A percentile compares a stretch with the other conserved stretches of the same genome.
Evolutionary conservation across 805 yeast genomes (phyloP).

Genomic region (Barnettozyma sp.): DNA sequence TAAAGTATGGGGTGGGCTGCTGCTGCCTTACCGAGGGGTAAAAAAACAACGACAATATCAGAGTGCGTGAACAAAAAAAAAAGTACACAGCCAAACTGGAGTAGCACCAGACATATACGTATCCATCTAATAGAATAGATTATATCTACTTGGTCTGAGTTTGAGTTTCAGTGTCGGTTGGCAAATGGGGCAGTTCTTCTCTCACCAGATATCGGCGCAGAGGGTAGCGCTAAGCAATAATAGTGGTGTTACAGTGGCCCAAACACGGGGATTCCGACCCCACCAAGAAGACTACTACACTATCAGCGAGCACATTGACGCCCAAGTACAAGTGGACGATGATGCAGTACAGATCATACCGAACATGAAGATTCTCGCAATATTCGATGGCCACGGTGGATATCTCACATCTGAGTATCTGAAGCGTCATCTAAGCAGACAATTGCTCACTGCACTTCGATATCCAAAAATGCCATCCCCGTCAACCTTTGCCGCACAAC

Average conservation of each 20-base stretch:
- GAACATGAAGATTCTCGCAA: constrained; percentile 47
- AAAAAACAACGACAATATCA: too few relatives aligned
- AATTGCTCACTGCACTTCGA: constrained; percentile 4
- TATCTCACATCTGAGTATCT: constrained; percentile 50
- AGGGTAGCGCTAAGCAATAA: constrained; percentile 30
- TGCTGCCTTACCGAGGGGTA: too few relatives aligned
- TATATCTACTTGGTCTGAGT: too few relatives aligned
- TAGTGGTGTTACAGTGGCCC: constrained; percentile 57
- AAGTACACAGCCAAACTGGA: too few relatives aligned
- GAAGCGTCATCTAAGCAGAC: constrained; percentile 29
- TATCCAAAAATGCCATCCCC: constrained; percentile 5
- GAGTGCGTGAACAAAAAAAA: too few relatives aligned
- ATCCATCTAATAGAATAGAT: too few relatives aligned
- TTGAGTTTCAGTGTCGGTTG: too few relatives aligned
- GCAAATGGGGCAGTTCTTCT: constrained; percentile 60
- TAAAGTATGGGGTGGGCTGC: too few relatives aligned
- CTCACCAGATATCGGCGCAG: constrained; percentile 61
- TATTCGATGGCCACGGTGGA: constrained; percentile 84
- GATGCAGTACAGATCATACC: constrained; percentile 17
- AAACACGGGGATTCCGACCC: constrained; percentile 73
- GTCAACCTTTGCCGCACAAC: background rate
- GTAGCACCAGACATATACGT: too few relatives aligned
- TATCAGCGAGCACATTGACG: constrained; percentile 36
- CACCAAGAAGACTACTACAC: constrained; percentile 75
- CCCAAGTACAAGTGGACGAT: constrained; percentile 23